A percentile compares a stretch with the other conserved stretches of the same genome.
phyloP scores from a whole-genome alignment of 2,329 filamentous ascomycete genomes.

The Aspergillus piperis region DNA sequence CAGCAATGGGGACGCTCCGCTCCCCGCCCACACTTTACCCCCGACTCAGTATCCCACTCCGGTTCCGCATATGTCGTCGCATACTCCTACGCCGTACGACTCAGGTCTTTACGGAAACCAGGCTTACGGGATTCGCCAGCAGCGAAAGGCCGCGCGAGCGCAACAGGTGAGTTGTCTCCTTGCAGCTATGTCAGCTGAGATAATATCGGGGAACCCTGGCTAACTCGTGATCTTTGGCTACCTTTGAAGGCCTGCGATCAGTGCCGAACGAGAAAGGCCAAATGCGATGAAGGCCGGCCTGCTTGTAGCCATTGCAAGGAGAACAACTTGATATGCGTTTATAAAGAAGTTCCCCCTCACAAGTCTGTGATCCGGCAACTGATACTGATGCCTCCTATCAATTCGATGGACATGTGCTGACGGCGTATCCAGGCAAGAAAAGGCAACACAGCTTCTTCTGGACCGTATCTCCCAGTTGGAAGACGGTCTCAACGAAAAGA shows the following conservation, averaged over 20 bases:
- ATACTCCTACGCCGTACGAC: conserved; percentile 36
- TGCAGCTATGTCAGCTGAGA: background rate
- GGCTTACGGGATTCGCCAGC: conserved; percentile 36
- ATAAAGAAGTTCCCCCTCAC: conserved; percentile 86
- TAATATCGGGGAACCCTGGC: background rate
- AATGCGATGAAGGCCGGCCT: conserved; percentile 84
- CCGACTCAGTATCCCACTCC: conserved; percentile 32
- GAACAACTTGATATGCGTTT: conserved; percentile 79
- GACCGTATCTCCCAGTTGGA: conserved; percentile 37
- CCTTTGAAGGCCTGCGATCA: conserved; percentile 78
- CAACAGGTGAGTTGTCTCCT: conserved; percentile 35
- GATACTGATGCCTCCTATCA: background rate
- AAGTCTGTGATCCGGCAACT: conserved; percentile 61
- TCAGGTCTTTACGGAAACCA: conserved; percentile 34
- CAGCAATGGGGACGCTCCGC: conserved; percentile 33
- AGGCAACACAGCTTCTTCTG: conserved; percentile 41
- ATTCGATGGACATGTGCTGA: conserved; percentile 7
- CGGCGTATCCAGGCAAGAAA: conserved; percentile 40
- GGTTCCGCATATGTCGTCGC: conserved; percentile 30
- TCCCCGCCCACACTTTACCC: conserved; percentile 33
- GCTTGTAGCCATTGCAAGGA: conserved; percentile 85
- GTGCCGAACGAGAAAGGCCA: conserved; percentile 83
- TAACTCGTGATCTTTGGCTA: conserved; percentile 9
- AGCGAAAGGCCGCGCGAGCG: conserved; percentile 43
- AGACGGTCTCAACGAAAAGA: conserved; percentile 30